A percentile compares a stretch with the other conserved stretches of the same genome.
phyloP scores from a whole-genome alignment of 169 alveolate genomes.

The Plasmodium inui region DNA sequence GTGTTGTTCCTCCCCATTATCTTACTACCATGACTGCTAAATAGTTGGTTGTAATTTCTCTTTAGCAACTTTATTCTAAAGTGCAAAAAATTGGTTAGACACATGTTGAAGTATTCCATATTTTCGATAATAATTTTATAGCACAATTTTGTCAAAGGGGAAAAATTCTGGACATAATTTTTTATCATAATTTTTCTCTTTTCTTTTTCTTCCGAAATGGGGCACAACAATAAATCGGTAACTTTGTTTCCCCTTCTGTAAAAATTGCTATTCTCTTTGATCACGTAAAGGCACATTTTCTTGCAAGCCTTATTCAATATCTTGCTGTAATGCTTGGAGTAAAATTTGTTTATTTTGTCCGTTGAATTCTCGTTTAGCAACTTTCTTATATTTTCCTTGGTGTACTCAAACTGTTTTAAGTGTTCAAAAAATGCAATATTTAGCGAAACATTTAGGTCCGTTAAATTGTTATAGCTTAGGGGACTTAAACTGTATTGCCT shows the following conservation, averaged over 20 bases:
- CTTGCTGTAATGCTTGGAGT: conserved; percentile 51
- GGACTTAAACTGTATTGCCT: conserved; percentile 69
- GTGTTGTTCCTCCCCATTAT: background rate
- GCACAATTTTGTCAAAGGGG: conserved; percentile 65
- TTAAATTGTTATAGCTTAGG: conserved; percentile 42
- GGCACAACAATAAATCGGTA: conserved; percentile 26
- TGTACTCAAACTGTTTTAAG: conserved; percentile 61
- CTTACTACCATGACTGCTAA: conserved; percentile 10
- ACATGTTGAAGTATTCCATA: conserved; percentile 60
- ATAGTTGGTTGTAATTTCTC: conserved; percentile 37
- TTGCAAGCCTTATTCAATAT: conserved; percentile 48
- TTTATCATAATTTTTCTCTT: conserved; percentile 40
- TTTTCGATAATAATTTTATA: conserved; percentile 65
- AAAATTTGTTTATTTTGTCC: conserved; percentile 25
- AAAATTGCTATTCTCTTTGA: conserved; percentile 26
- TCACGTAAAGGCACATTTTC: conserved; percentile 44
- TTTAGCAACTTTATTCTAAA: conserved; percentile 30
- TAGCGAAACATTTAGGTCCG: conserved; percentile 57
- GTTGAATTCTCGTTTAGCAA: conserved; percentile 67
- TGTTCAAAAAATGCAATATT: conserved; percentile 72
- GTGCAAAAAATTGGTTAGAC: conserved; percentile 56
- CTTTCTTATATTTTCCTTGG: conserved; percentile 48
- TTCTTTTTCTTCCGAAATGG: conserved; percentile 29
- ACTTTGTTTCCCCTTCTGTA: conserved; percentile 8
- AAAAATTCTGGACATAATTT: conserved; percentile 18